Evolutionary conservation across 1,284 basidiomycete genomes (phyloP).

Genomic region (Naganishia cerealis): DNA sequence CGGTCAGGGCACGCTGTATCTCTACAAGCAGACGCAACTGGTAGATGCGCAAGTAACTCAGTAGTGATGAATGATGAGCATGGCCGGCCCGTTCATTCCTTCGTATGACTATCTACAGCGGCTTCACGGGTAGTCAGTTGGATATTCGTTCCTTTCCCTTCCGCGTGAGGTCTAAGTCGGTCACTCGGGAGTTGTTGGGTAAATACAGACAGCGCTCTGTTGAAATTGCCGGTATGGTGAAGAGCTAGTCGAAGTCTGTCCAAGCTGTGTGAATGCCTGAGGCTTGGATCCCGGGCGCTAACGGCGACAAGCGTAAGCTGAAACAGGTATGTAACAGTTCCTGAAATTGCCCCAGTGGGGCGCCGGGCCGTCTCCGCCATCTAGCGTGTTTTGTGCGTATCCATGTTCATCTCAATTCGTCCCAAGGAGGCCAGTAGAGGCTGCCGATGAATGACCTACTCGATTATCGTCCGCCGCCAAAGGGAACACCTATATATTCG

Average conservation of each 20-base stretch:
- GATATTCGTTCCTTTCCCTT: no score
- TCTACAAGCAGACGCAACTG: no score
- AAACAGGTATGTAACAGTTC: not conserved
- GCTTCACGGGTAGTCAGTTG: no score
- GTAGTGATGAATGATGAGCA: no score
- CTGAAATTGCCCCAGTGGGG: constrained; percentile 5
- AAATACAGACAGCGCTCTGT: not conserved
- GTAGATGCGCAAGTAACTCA: no score
- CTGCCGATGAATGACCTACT: not conserved
- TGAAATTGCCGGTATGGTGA: not conserved
- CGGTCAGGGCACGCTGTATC: no score
- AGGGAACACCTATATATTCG: constrained; percentile 9
- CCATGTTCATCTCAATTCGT: not conserved
- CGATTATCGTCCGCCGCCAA: not conserved
- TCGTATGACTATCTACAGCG: no score
- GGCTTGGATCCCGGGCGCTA: no score
- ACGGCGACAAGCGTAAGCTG: no score
- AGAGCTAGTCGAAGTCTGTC: no score
- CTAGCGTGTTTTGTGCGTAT: not conserved
- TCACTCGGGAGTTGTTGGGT: not conserved
- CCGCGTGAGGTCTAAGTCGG: not conserved
- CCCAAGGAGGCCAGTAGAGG: not conserved
- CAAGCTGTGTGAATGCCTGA: no score
- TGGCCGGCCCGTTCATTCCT: no score
- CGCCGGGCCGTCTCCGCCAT: not conserved